Percentiles rank a stretch among this genome's conserved stretches.
phyloP scores from a whole-genome alignment of 345 rosid species.

The Citrus unshiu region DNA sequence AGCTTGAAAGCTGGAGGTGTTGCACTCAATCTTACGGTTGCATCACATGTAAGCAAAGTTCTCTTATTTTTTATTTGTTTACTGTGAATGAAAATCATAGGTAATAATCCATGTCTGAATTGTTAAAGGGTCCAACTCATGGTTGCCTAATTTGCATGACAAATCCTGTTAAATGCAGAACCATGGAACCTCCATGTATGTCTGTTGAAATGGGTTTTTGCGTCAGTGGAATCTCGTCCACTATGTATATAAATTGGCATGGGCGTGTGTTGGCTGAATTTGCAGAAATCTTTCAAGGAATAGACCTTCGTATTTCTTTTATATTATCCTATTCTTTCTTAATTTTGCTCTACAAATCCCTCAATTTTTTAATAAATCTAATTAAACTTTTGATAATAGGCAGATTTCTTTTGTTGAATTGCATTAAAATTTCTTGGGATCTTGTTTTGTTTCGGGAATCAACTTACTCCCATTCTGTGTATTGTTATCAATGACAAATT shows the following conservation, averaged over 20 bases:
- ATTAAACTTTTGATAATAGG: neutral
- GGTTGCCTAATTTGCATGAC: neutral
- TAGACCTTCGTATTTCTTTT: neutral
- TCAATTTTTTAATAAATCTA: neutral
- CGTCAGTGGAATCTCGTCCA: neutral
- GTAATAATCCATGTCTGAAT: neutral
- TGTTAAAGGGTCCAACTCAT: neutral
- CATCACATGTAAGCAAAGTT: slow-evolving; percentile 74
- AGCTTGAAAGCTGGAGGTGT: slow-evolving; percentile 97
- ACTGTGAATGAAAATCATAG: neutral
- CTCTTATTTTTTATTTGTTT: neutral
- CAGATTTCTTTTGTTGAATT: neutral
- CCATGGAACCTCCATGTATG: neutral
- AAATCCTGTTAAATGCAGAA: neutral
- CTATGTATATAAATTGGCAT: neutral
- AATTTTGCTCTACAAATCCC: neutral
- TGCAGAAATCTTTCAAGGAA: neutral
- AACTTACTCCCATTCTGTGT: neutral
- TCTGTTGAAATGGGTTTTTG: neutral
- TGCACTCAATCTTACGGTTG: slow-evolving; percentile 94
- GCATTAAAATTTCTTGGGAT: neutral
- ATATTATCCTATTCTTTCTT: neutral
- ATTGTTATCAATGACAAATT: neutral
- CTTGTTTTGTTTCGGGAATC: neutral
- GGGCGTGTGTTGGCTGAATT: neutral